Evolutionary conservation across 2,329 filamentous ascomycete species (phyloP), one percentile per base, ranked within the genome.

Genomic region (Lecanoromycetidae sp.): DNA sequence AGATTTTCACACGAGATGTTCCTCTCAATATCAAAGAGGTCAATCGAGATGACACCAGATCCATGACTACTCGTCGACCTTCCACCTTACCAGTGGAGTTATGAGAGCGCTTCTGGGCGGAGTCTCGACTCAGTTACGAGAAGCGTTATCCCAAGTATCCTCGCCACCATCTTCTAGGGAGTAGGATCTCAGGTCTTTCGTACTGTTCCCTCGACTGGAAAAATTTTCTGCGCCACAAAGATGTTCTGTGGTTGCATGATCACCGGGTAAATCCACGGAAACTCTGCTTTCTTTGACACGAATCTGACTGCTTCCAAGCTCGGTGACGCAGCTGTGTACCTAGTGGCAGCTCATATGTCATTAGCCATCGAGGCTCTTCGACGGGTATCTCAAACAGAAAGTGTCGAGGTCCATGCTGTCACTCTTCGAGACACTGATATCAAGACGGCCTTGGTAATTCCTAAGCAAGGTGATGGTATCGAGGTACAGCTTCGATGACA

Each of bases 381-480:
- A 42, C 38, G n/a, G 23, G 33, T 42, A 29, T 29, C 6, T 9
- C 3, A 15, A n/a, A 19, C 15, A 9, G 36, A 38, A 38, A 20
- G 36, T 9, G 13, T 6, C 5, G 5, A 9, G 17, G 6, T 38
- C 36, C 8, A 39, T 13, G 44, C 15, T 7, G 12, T 30, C 2
- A 39, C 22, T 7, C 33, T 67, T 12, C 56, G 57, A 1, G 55
- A 64, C 20, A 49, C 65, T 1, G 50, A 54, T 5, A 51, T 62
- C n/a, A 52, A 55, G 10, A 52, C 58, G 0, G 63, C 62, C 3
- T 46, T 68, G 10, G 55, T 65, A 0, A 26, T 68, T 5, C 48
- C 57, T 12, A 49, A 44, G n/a, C 32, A 37, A 3, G 56, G 52
- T 1, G 46, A 49, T 8, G 54, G 58, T 1, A 55, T 51, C 0